Conservation (phyloP, 352 stramenopile genomes). For the Phytophthora capsici region DNA sequence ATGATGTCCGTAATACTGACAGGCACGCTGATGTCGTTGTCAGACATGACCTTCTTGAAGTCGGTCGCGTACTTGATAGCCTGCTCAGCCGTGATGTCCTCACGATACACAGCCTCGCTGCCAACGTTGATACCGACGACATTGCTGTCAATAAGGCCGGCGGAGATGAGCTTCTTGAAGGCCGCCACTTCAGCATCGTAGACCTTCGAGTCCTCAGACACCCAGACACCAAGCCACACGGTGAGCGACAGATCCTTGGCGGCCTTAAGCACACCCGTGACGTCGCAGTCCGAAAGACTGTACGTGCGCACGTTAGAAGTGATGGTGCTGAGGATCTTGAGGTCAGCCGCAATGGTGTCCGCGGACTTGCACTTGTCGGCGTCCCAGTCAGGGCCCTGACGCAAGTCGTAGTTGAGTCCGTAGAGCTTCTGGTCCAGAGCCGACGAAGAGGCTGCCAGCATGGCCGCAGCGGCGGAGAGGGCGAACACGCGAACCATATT, state of each 20-base stretch:
- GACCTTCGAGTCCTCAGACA: constrained; percentile 65
- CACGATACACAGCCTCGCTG: constrained; percentile 82
- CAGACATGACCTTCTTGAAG: constrained; percentile 74
- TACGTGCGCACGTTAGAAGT: constrained; percentile 85
- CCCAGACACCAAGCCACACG: constrained; percentile 87
- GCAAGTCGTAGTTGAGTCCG: constrained; percentile 86
- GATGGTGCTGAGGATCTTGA: constrained; percentile 69
- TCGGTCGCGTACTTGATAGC: constrained; percentile 74
- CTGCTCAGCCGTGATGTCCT: constrained; percentile 73
- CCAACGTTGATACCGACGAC: constrained; percentile 88
- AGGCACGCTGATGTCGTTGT: constrained; percentile 61
- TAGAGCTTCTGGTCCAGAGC: constrained; percentile 81
- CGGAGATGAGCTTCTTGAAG: constrained; percentile 67
- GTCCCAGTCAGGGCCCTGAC: constrained; percentile 82
- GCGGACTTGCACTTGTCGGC: constrained; percentile 75
- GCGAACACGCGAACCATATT: constrained; percentile 38
- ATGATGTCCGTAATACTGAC: constrained; percentile 86
- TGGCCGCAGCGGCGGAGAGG: constrained; percentile 32
- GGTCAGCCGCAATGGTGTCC: constrained; percentile 68
- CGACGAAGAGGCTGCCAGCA: constrained; percentile 39
- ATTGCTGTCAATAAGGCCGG: constrained; percentile 74
- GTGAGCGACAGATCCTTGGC: constrained; percentile 77
- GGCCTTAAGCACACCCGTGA: constrained; percentile 64
- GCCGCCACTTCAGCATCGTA: constrained; percentile 72
- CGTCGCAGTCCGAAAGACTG: constrained; percentile 79